Conservation (phyloP, 2,329 filamentous ascomycete species). For the Microcyclospora pomicola region DNA sequence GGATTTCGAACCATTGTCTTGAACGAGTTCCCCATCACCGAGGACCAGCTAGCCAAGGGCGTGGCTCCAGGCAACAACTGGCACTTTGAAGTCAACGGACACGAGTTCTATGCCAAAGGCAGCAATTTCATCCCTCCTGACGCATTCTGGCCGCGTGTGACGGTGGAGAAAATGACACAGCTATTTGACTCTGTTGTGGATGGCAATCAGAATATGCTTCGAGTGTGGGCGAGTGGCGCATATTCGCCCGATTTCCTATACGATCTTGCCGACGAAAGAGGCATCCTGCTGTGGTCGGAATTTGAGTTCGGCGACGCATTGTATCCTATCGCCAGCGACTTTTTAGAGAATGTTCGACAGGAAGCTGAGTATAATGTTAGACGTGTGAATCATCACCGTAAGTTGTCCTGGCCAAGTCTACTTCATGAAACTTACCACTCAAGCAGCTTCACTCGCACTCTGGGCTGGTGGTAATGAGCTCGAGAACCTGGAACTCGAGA, state of each 20-base stretch:
- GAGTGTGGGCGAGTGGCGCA: conserved; percentile 46
- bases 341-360: conserved; percentile 41
- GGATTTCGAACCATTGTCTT: conserved; percentile 51
- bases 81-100: conserved; percentile 54
- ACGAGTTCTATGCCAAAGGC: conserved; percentile 50
- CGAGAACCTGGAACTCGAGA: conserved; percentile 39
- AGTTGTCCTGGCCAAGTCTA: background rate
- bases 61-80: conserved; percentile 45
- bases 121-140: conserved; percentile 51
- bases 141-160: conserved; percentile 49
- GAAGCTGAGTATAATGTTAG: conserved; percentile 48
- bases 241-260: conserved; percentile 51
- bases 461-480: conserved; percentile 42
- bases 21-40: conserved; percentile 41
- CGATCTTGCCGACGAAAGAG: conserved; percentile 47
- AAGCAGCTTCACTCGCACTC: conserved; percentile 22
- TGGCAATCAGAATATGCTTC: conserved; percentile 51
- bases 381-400: conserved; percentile 46
- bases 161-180: conserved; percentile 35
- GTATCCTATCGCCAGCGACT: conserved; percentile 41
- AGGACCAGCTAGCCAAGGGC: conserved; percentile 39
- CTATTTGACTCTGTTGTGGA: conserved; percentile 42
- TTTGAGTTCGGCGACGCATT: conserved; percentile 49
- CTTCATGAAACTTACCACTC: background rate
- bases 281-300: conserved; percentile 49